Percentiles rank a stretch among this genome's conserved stretches.
These are phyloP conservation scores for Phanerodontia chrysosporium DNA, from an alignment of 768 basidiomycete species.

Conservation along the genomic window DNA sequence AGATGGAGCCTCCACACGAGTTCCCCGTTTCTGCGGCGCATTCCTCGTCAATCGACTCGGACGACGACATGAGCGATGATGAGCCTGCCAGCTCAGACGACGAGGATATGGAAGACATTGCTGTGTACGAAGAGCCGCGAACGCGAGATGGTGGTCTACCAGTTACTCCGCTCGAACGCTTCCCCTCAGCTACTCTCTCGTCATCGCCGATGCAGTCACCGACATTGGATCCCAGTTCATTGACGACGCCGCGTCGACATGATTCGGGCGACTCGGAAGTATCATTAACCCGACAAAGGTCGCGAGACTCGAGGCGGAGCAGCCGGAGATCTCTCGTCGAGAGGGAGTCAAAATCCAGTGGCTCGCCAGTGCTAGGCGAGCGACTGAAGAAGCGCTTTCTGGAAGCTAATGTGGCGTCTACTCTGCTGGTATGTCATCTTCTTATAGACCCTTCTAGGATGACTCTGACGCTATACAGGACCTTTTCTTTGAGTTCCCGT, in stretches of 20 bases:
- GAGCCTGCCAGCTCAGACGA: slow-evolving; percentile 72
- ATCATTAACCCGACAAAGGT: slow-evolving; percentile 30
- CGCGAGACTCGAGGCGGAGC: slow-evolving; percentile 49
- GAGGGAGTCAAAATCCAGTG: slow-evolving; percentile 19
- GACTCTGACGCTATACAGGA: slow-evolving; percentile 46
- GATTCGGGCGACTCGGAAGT: slow-evolving; percentile 25
- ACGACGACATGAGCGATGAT: slow-evolving; percentile 72
- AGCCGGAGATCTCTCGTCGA: slow-evolving; percentile 41
- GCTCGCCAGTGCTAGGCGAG: slow-evolving; percentile 62
- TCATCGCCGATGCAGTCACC: slow-evolving; percentile 18
- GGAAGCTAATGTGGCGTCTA: slow-evolving; percentile 66
- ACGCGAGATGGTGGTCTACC: slow-evolving; percentile 6
- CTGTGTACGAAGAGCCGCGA: slow-evolving; percentile 61
- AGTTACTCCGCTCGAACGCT: slow-evolving; percentile 14
- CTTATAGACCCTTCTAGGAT: not conserved
- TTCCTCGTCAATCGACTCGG: slow-evolving; percentile 60
- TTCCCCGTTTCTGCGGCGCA: slow-evolving; percentile 59
- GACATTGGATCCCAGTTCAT: slow-evolving; percentile 15
- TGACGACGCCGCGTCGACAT: slow-evolving; percentile 1
- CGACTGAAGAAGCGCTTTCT: slow-evolving; percentile 75
- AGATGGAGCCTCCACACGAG: slow-evolving; percentile 60
- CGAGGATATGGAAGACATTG: slow-evolving; percentile 80
- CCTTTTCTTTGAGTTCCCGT: slow-evolving; percentile 92
- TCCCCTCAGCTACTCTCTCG: slow-evolving; percentile 14
- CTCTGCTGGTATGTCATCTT: slow-evolving; percentile 57